phyloP scores from a whole-genome alignment of 768 basidiomycete genomes.

The Pisolithus albus region DNA sequence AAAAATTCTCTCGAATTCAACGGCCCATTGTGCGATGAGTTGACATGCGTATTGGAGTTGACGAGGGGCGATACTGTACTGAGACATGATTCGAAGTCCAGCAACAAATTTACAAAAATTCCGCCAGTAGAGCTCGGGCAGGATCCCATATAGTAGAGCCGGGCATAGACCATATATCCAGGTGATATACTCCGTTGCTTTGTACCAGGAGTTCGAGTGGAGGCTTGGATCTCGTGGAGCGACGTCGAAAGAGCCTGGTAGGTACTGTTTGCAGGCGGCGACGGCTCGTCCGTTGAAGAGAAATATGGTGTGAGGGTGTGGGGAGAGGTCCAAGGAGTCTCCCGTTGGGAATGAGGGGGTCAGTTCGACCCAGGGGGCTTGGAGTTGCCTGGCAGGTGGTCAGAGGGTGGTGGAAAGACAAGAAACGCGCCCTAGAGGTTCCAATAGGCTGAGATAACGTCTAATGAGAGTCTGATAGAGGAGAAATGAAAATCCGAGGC shows the following conservation, averaged over 20 bases:
- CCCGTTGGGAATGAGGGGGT: too few species aligned
- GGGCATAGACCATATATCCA: conserved; percentile 2
- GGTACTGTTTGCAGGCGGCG: conserved; percentile 9
- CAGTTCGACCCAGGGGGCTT: too few species aligned
- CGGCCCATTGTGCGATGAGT: conserved; percentile 13
- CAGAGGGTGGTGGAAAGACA: too few species aligned
- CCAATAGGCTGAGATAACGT: too few species aligned
- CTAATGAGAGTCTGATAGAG: too few species aligned
- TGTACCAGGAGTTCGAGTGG: background rate
- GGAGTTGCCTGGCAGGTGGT: too few species aligned
- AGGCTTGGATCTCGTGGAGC: conserved; percentile 14
- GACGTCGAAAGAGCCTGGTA: conserved; percentile 14
- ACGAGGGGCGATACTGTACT: background rate
- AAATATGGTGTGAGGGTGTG: too few species aligned
- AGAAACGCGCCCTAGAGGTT: too few species aligned
- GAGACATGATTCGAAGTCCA: background rate
- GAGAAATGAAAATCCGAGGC: too few species aligned
- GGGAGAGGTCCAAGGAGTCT: too few species aligned
- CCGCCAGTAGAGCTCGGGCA: background rate
- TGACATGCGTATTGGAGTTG: background rate
- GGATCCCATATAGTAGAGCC: background rate
- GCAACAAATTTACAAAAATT: background rate
- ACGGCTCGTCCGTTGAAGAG: conserved; percentile 7
- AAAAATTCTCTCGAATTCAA: conserved; percentile 25
- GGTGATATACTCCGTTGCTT: background rate